These are phyloP conservation scores for Colletotrichum chlorophyti DNA, from an alignment of 2,329 filamentous ascomycete genomes.

Conservation along the genomic window DNA sequence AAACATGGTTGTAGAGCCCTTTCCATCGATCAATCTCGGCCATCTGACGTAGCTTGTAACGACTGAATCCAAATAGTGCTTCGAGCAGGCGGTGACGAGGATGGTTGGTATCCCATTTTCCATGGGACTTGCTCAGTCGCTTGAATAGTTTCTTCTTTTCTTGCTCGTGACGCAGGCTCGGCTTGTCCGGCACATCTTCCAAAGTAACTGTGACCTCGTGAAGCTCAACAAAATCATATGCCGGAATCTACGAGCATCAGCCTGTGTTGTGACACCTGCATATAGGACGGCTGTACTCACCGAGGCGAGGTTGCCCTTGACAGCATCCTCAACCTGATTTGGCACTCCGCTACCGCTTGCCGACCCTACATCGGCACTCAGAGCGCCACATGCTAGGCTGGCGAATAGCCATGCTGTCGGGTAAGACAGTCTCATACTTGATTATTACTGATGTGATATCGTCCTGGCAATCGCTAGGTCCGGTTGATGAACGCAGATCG, in stretches of 20 bases:
- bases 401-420: background rate
- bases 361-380: background rate
- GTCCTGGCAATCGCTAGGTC: too few relatives aligned
- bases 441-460: too few relatives aligned
- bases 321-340: background rate
- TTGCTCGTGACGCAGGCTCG: conserved; percentile 36
- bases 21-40: conserved; percentile 44
- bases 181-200: conserved; percentile 29
- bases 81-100: conserved; percentile 48
- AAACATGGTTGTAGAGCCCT: conserved; percentile 43
- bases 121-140: conserved; percentile 37
- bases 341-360: fast-evolving
- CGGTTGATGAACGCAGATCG: too few relatives aligned
- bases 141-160: conserved; percentile 40
- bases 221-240: conserved; percentile 33
- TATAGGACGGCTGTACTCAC: background rate
- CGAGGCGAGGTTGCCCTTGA: background rate
- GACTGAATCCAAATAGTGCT: conserved; percentile 44
- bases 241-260: conserved; percentile 17
- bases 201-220: conserved; percentile 37
- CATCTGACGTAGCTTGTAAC: conserved; percentile 42
- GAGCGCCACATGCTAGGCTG: background rate
- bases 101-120: conserved; percentile 43
- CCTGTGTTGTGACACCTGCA: background rate
- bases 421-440: conserved; percentile 16